A percentile compares a stretch with the other conserved stretches of the same genome.
Evolutionary conservation across 2,329 filamentous ascomycete species (phyloP).

Genomic region (Cordyceps fumosorosea): DNA sequence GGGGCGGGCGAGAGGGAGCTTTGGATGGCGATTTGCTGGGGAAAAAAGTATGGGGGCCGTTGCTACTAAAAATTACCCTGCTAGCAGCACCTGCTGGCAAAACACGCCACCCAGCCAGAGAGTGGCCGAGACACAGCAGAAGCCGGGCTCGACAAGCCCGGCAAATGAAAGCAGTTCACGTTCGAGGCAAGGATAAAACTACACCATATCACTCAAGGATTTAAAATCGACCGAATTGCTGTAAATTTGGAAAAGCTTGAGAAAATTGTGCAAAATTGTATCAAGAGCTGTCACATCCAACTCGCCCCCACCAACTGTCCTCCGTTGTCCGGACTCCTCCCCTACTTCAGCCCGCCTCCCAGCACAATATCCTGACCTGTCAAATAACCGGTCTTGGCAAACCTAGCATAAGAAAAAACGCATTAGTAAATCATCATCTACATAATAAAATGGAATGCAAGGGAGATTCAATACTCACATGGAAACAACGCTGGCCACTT

Average conservation of each 20-base stretch:
- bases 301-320: too few species aligned
- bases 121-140: neutral
- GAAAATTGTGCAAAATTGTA: neutral
- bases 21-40: neutral
- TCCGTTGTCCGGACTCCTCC: neutral
- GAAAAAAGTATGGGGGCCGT: neutral
- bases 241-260: neutral
- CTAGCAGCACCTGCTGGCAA: too few species aligned
- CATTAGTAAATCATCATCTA: neutral
- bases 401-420: slow-evolving; percentile 15
- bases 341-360: slow-evolving; percentile 21
- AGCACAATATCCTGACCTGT: slow-evolving; percentile 24
- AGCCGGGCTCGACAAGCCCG: neutral
- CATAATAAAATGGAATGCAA: neutral
- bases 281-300: neutral
- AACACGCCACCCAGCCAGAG: neutral
- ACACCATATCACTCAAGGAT: neutral
- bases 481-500: slow-evolving; percentile 27
- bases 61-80: neutral
- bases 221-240: too few species aligned
- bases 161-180: neutral
- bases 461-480: slow-evolving; percentile 22
- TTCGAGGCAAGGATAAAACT: neutral
- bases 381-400: slow-evolving; percentile 24
- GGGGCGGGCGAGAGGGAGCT: neutral